Evolutionary conservation across 106 monocot species (phyloP), one percentile per base, ranked within the genome.

Genomic region (Ottelia alismoides): DNA sequence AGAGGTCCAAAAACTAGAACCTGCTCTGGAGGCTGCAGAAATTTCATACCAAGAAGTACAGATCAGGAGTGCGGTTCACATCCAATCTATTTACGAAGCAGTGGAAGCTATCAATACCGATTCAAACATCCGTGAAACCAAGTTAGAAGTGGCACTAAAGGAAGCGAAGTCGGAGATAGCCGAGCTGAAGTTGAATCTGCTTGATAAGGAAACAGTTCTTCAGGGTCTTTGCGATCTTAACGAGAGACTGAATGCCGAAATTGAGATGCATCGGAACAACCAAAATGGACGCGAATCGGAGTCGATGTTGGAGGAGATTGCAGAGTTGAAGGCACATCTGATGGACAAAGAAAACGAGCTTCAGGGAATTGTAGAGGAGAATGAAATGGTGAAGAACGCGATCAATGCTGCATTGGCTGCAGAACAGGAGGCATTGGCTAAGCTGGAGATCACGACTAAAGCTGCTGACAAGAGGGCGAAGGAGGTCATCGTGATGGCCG

Each of bases 281-380:
- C 49, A 60, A 49, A 27, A 23, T 2, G 51, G 65, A 11, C 28
- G 30, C 1, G 63, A 79, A 12, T 25, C 72, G 26, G 71, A 78
- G 32, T 23, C 45, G 69, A 77, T 17, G 12, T 72, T 20, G 49
- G 61, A 9, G 83, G 40, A 43, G 9, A 9, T 76, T 14, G 45
- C 61, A 4, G 83, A 88, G 25, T 53, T 92, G 49, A 83, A 80
- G 58, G 64, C 76, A 16, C 72, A 58, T 30, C 70, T 87, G 26
- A 68, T 75, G 77, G 74, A 83, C 43, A 92, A 80, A 59, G 93
- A 94, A 63, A 81, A 58, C 1, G 78, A 75, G 65, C 60, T 94
- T 25, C 80, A 78, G 65, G 53, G 56, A 31, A 61, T 88, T 27
- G 21, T 61, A 4, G 78, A 82, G 51, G 88, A 88, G 51, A 96